Conservation (phyloP, 2,329 filamentous ascomycete genomes). For the Hypoxylon rubiginosum region DNA sequence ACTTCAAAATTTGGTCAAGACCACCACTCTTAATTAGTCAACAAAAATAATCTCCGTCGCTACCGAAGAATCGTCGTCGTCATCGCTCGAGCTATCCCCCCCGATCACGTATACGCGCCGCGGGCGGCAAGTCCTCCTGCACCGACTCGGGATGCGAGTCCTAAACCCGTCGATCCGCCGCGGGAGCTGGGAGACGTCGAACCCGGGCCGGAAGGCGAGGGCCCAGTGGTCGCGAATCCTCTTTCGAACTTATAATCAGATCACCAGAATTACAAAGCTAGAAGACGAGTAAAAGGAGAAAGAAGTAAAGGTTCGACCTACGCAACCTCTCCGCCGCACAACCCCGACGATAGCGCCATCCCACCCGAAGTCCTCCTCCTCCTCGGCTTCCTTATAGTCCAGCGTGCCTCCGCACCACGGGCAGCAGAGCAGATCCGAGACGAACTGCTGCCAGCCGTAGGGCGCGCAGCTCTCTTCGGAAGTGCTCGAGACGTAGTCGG, state of each 20-base stretch:
- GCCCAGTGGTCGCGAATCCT: conserved; percentile 38
- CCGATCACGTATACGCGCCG: conserved; percentile 9
- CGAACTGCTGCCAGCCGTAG: conserved; percentile 15
- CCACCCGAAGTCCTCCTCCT: conserved; percentile 25
- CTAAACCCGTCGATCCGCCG: conserved; percentile 26
- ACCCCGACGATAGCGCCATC: conserved; percentile 33
- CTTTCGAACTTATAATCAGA: not conserved
- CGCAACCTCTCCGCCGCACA: conserved; percentile 38
- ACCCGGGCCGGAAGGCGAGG: conserved; percentile 32
- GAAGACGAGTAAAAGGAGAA: not conserved
- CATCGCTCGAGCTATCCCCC: not conserved
- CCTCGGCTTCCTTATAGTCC: not conserved
- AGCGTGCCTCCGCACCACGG: not conserved
- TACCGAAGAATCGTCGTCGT: not conserved
- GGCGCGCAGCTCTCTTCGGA: conserved; percentile 9
- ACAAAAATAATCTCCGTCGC: not conserved
- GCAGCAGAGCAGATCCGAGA: conserved; percentile 16
- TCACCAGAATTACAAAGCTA: not conserved
- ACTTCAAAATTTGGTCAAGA: no score
- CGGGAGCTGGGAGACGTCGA: conserved; percentile 35
- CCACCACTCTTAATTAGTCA: not conserved
- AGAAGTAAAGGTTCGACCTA: conserved; percentile 29
- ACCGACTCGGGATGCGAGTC: conserved; percentile 27
- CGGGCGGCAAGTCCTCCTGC: conserved; percentile 9
- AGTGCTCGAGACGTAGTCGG: not conserved